phyloP scores from a whole-genome alignment of 1,284 basidiomycete species.

The Ganoderma meredithae region DNA sequence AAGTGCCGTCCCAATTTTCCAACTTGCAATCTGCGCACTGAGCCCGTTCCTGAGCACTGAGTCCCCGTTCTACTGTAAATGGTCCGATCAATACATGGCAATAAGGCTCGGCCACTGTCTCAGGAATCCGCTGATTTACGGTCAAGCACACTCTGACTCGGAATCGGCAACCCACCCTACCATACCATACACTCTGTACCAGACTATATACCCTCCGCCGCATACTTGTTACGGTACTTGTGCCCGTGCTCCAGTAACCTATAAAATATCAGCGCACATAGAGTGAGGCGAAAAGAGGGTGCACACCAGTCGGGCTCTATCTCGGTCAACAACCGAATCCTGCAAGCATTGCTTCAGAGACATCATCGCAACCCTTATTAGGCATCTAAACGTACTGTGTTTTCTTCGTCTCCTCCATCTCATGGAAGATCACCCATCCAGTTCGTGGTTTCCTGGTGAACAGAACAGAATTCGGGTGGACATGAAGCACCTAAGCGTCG shows the following conservation, averaged over 20 bases:
- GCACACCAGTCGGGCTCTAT: slow-evolving; percentile 67
- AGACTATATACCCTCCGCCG: slow-evolving; percentile 25
- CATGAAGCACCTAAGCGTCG: slow-evolving; percentile 74
- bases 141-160: too few species aligned
- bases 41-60: too few species aligned
- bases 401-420: slow-evolving; percentile 96
- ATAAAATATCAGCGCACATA: slow-evolving; percentile 1
- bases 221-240: slow-evolving; percentile 48
- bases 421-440: slow-evolving; percentile 95
- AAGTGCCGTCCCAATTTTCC: too few species aligned
- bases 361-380: background rate
- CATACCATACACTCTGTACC: background rate
- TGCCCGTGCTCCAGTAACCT: slow-evolving; percentile 61
- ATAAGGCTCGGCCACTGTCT: too few species aligned
- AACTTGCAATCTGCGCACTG: too few species aligned
- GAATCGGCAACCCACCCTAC: background rate
- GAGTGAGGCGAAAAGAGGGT: background rate
- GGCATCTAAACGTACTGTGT: slow-evolving; percentile 64
- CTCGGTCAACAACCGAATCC: slow-evolving; percentile 63
- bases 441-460: slow-evolving; percentile 91
- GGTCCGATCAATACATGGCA: too few species aligned
- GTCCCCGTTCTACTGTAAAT: too few species aligned
- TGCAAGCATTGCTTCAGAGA: slow-evolving; percentile 29
- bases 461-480: slow-evolving; percentile 93
- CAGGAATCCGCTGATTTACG: too few species aligned